phyloP scores from a whole-genome alignment of 2,329 filamentous ascomycete genomes.

The Cercospora sp. region DNA sequence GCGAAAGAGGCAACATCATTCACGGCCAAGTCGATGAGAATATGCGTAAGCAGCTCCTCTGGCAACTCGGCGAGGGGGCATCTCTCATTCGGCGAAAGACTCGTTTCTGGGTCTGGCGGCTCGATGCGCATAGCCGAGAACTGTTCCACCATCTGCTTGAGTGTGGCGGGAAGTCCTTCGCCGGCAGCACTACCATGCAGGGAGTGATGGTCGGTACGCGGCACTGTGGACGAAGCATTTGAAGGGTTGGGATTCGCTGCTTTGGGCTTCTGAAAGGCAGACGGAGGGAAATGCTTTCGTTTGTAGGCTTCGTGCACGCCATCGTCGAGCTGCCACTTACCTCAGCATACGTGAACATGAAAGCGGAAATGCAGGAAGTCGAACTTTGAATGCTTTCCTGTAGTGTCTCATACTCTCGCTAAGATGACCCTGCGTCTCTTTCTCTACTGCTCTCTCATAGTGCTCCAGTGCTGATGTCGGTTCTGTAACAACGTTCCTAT shows the following conservation, averaged over 20 bases:
- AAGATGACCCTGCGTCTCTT: slow-evolving; percentile 78
- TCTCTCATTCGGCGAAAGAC: slow-evolving; percentile 70
- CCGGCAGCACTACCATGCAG: slow-evolving; percentile 39
- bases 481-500: slow-evolving; percentile 45
- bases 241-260: slow-evolving; percentile 38
- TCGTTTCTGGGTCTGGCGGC: slow-evolving; percentile 65
- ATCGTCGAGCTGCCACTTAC: slow-evolving; percentile 68
- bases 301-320: slow-evolving; percentile 83
- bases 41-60: slow-evolving; percentile 79
- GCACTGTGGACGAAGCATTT: slow-evolving; percentile 54
- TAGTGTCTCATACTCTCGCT: slow-evolving; percentile 88
- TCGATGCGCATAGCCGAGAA: slow-evolving; percentile 73
- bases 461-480: slow-evolving; percentile 82
- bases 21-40: slow-evolving; percentile 71
- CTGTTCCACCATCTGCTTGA: slow-evolving; percentile 67
- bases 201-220: slow-evolving; percentile 59
- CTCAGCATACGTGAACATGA: slow-evolving; percentile 31
- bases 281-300: slow-evolving; percentile 82
- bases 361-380: slow-evolving; percentile 26
- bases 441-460: slow-evolving; percentile 88
- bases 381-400: slow-evolving; percentile 81
- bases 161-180: slow-evolving; percentile 54
- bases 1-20: slow-evolving; percentile 75
- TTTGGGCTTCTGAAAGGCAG: slow-evolving; percentile 54
- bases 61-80: slow-evolving; percentile 78